phyloP scores from a whole-genome alignment of 306 rosid species.

The Begonia fuchsioides region DNA sequence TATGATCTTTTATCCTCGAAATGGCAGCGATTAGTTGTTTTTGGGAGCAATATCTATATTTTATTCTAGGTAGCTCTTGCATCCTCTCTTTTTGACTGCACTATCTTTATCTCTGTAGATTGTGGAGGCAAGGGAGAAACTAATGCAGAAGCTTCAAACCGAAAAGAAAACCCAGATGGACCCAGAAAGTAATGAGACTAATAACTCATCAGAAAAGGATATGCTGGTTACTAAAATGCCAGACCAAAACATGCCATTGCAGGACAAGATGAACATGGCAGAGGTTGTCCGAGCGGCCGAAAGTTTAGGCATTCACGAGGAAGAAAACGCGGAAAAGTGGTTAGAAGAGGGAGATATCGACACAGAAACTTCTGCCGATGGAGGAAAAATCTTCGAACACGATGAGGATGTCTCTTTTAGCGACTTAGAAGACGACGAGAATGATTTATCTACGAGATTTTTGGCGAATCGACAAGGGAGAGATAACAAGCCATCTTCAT shows the following conservation, averaged over 20 bases:
- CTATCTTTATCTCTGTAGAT: constrained; percentile 31
- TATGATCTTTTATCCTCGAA: no score
- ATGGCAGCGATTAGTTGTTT: no score
- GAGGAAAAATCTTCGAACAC: constrained; percentile 23
- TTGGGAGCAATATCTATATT: no score
- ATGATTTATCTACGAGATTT: constrained; percentile 32
- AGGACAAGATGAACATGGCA: constrained; percentile 15
- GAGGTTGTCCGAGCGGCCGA: constrained; percentile 20
- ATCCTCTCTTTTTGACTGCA: no score
- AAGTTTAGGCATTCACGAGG: constrained; percentile 34
- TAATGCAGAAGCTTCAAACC: constrained; percentile 40
- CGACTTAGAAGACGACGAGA: constrained; percentile 53
- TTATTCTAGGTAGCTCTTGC: no score
- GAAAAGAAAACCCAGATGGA: constrained; percentile 20
- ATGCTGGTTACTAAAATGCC: constrained; percentile 8
- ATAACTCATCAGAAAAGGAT: not conserved
- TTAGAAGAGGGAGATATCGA: constrained; percentile 23
- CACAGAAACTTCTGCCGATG: constrained; percentile 21
- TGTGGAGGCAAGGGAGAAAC: constrained; percentile 52
- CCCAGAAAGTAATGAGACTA: constrained; percentile 13
- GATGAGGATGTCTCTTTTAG: constrained; percentile 61
- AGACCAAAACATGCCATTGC: constrained; percentile 16
- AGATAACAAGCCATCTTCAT: constrained; percentile 23
- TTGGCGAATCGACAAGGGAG: constrained; percentile 17
- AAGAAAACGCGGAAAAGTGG: constrained; percentile 24